Percentiles rank a stretch among this genome's conserved stretches.
Conservation (phyloP, 371 early-diverging fungal genomes). For the Syncephalastrum contaminatum region DNA sequence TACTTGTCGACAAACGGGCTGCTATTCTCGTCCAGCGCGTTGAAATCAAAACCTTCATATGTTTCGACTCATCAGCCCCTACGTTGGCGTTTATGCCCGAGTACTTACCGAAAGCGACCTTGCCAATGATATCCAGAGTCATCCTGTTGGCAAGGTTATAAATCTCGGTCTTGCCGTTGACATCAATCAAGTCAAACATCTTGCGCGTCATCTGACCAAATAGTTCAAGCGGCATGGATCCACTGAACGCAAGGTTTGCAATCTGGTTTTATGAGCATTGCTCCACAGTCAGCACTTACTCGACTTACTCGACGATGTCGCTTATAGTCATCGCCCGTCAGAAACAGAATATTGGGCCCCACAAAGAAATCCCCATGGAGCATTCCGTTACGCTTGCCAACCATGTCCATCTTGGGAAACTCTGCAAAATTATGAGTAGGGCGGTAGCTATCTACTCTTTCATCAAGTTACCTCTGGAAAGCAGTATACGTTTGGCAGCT, state of each 20-base stretch:
- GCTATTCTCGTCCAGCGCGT: slow-evolving; percentile 21
- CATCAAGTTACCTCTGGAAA: too few species aligned
- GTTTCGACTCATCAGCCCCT: not conserved
- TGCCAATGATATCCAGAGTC: too few species aligned
- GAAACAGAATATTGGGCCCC: slow-evolving; percentile 13
- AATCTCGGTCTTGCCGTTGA: too few species aligned
- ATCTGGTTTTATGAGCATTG: not conserved
- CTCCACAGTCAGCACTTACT: too few species aligned
- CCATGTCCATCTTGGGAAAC: slow-evolving; percentile 8
- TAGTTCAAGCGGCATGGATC: slow-evolving; percentile 29
- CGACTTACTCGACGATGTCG: slow-evolving; percentile 18
- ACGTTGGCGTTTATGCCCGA: too few species aligned
- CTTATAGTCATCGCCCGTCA: slow-evolving; percentile 20
- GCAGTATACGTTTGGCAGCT: slow-evolving; percentile 6
- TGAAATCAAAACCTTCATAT: slow-evolving; percentile 27
- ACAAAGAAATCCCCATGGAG: slow-evolving; percentile 12
- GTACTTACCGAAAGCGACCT: too few species aligned
- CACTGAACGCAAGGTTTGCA: slow-evolving; percentile 46
- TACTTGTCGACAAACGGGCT: slow-evolving; percentile 30
- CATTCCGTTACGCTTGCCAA: not conserved
- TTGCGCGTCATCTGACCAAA: slow-evolving; percentile 27
- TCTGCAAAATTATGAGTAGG: too few species aligned
- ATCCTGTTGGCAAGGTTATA: too few species aligned
- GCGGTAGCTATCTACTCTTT: too few species aligned
- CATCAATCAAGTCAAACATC: slow-evolving; percentile 22